Conservation (phyloP, 352 stramenopile genomes). For the Phytophthora cajani region DNA sequence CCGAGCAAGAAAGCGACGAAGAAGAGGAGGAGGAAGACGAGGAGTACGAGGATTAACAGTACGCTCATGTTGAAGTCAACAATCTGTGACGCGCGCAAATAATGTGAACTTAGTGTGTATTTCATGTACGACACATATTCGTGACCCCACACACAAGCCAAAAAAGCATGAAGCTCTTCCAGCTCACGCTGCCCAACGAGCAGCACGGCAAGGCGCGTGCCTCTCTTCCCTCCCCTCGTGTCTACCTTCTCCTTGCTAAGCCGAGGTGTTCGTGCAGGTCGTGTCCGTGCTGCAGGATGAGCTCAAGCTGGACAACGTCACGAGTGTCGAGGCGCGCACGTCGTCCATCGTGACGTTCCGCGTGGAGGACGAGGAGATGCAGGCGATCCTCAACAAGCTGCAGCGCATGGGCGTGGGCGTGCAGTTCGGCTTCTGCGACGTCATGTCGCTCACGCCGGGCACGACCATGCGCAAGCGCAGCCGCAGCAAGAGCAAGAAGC, state of each 20-base stretch:
- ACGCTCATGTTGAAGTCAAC: conserved; percentile 3
- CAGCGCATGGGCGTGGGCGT: conserved; percentile 84
- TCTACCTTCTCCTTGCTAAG: background rate
- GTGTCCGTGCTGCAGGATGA: conserved; percentile 84
- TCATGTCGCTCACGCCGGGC: conserved; percentile 88
- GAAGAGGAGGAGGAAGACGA: conserved; percentile 8
- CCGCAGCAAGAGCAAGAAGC: conserved; percentile 59
- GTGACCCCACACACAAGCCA: background rate
- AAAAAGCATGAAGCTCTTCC: conserved; percentile 84
- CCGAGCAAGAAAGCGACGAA: conserved; percentile 14
- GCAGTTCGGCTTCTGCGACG: conserved; percentile 88
- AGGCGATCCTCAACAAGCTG: conserved; percentile 82
- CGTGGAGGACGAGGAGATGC: conserved; percentile 87
- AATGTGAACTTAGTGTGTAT: conserved; percentile 12
- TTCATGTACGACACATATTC: conserved; percentile 1
- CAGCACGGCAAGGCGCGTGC: conserved; percentile 70
- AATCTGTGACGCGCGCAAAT: conserved; percentile 14
- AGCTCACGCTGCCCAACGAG: conserved; percentile 87
- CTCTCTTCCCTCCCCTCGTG: too few species aligned
- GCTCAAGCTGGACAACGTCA: conserved; percentile 85
- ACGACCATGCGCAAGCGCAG: conserved; percentile 76
- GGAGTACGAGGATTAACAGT: background rate
- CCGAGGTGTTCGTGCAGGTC: conserved; percentile 40
- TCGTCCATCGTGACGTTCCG: conserved; percentile 89
- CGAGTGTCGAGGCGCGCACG: conserved; percentile 83